These are phyloP conservation scores for Cystoderma amianthinum DNA, from an alignment of 768 basidiomycete species.

Conservation along the genomic window DNA sequence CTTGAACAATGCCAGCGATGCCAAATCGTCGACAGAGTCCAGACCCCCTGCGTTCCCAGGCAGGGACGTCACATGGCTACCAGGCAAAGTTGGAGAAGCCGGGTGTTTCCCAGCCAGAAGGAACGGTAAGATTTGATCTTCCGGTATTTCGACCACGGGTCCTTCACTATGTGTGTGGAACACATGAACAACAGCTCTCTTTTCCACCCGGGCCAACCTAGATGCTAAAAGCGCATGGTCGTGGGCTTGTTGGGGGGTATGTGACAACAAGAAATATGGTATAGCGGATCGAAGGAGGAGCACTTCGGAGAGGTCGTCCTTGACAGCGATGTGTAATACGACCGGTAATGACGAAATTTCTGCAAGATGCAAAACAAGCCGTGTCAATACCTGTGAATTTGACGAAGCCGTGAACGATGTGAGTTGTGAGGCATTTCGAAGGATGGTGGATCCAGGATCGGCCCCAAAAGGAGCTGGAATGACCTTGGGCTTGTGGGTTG, in stretches of 20 bases:
- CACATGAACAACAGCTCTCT: conserved; percentile 78
- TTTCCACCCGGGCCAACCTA: conserved; percentile 62
- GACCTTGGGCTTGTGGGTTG: conserved; percentile 32
- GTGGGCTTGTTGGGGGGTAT: conserved; percentile 73
- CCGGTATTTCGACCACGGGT: conserved; percentile 42
- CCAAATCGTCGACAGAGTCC: conserved; percentile 15
- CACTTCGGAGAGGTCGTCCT: conserved; percentile 64
- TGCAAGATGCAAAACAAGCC: conserved; percentile 62
- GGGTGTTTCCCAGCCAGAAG: conserved; percentile 38
- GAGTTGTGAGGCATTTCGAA: conserved; percentile 42
- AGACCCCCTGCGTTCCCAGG: no score
- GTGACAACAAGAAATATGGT: conserved; percentile 78
- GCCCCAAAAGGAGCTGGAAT: conserved; percentile 55
- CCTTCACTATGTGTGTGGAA: conserved; percentile 50
- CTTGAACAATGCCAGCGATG: conserved; percentile 30
- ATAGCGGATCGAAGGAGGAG: conserved; percentile 73
- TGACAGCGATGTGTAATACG: conserved; percentile 64
- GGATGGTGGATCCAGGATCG: conserved; percentile 53
- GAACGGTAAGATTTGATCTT: conserved; percentile 55
- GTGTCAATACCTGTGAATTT: conserved; percentile 43
- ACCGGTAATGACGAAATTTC: conserved; percentile 60
- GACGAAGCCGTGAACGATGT: conserved; percentile 53
- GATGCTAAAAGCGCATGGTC: conserved; percentile 87
- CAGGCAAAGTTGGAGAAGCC: conserved; percentile 24
- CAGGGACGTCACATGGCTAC: conserved; percentile 20